Evolutionary conservation across 257 asterid species (phyloP).

Genomic region (Nyctanthes arbortristis): DNA sequence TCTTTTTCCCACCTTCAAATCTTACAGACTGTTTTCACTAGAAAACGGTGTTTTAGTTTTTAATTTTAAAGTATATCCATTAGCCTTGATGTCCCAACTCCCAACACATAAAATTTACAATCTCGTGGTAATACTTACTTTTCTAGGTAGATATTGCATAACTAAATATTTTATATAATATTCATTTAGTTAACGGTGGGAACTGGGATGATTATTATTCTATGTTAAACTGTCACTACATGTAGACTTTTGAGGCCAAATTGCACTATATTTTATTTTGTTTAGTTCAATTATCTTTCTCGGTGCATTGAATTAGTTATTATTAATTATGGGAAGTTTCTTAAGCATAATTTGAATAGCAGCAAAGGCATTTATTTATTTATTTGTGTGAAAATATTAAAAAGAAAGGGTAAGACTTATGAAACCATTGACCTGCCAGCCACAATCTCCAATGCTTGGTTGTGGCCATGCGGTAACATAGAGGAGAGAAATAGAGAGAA

Average conservation of each 20-base stretch:
- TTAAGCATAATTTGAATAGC: constrained; percentile 15
- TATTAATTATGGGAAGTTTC: constrained; percentile 27
- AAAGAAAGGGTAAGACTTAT: constrained; percentile 14
- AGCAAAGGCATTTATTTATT: constrained; percentile 9
- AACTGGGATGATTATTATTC: background rate
- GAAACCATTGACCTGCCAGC: constrained; percentile 40
- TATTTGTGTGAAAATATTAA: constrained; percentile 6
- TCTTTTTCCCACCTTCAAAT: too few species aligned
- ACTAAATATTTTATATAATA: background rate
- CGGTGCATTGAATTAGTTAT: constrained; percentile 9
- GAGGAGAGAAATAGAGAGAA: too few species aligned
- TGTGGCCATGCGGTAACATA: too few species aligned
- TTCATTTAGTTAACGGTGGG: constrained; percentile 8
- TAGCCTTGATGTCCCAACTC: constrained; percentile 10
- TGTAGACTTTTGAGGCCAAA: constrained; percentile 52
- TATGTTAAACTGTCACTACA: constrained; percentile 20
- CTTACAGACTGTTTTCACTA: too few species aligned
- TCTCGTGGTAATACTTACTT: background rate
- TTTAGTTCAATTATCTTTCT: constrained; percentile 27
- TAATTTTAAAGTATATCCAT: background rate
- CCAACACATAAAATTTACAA: background rate
- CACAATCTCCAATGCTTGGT: too few species aligned
- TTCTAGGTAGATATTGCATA: background rate
- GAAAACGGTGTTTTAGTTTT: too few species aligned
- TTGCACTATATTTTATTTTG: constrained; percentile 25